Evolutionary conservation across 2,329 filamentous ascomycete species (phyloP).

Genomic region (Aspergillus sp.): DNA sequence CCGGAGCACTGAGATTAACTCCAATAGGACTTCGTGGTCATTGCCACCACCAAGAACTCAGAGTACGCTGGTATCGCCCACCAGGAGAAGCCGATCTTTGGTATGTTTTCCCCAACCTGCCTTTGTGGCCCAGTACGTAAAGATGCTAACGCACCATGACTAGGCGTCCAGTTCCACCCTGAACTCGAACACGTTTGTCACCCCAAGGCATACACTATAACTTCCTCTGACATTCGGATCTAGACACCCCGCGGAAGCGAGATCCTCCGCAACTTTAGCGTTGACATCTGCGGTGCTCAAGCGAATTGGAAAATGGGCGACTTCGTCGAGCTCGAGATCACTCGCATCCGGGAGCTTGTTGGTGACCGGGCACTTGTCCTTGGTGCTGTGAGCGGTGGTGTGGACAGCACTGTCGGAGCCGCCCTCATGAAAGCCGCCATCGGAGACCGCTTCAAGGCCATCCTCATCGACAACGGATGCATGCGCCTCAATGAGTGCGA

Average conservation of each 20-base stretch:
- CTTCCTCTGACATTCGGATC: not conserved
- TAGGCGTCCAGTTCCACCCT: constrained; percentile 77
- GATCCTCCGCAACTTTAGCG: constrained; percentile 77
- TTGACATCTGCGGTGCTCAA: constrained; percentile 74
- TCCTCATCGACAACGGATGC: constrained; percentile 81
- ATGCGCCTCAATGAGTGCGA: constrained; percentile 83
- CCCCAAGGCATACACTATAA: constrained; percentile 29
- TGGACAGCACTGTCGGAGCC: constrained; percentile 84
- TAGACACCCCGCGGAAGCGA: constrained; percentile 58
- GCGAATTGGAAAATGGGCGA: constrained; percentile 82
- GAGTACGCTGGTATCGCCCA: constrained; percentile 70
- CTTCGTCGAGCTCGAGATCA: constrained; percentile 78
- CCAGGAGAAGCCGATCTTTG: constrained; percentile 65
- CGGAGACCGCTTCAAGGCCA: constrained; percentile 77
- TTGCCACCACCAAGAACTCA: constrained; percentile 74
- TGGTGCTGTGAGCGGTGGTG: constrained; percentile 76
- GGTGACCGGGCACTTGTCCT: constrained; percentile 80
- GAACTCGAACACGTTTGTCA: constrained; percentile 58
- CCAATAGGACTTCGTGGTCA: constrained; percentile 61
- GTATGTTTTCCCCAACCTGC: constrained; percentile 14
- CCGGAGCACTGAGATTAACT: too few species aligned
- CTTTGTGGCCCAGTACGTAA: too few species aligned
- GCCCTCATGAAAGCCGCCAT: constrained; percentile 86
- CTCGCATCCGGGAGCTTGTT: constrained; percentile 75
- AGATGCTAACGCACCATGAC: too few species aligned